A percentile compares a stretch with the other conserved stretches of the same genome.
Conservation (phyloP, 257 asterid genomes). For the Mentha longifolia region DNA sequence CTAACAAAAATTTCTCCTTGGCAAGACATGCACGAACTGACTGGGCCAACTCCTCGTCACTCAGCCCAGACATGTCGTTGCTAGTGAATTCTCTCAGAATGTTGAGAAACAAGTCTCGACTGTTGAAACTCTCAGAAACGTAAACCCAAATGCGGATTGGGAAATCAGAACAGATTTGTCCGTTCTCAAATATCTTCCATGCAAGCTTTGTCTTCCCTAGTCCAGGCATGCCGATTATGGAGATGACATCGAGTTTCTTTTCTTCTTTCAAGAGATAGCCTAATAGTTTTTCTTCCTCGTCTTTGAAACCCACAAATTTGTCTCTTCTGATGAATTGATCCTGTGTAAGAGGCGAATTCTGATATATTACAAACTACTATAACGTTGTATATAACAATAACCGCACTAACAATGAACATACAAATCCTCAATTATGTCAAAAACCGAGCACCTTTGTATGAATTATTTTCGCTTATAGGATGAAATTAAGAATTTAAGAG, state of each 20-base stretch:
- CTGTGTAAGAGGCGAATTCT: neutral
- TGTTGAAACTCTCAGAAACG: conserved; percentile 33
- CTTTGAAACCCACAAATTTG: conserved; percentile 42
- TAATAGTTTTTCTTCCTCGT: conserved; percentile 13
- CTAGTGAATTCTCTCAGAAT: conserved; percentile 32
- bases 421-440: too few relatives aligned
- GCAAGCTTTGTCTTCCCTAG: conserved; percentile 51
- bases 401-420: too few relatives aligned
- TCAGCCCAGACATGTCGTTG: conserved; percentile 32
- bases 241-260: conserved; percentile 38
- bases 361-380: neutral
- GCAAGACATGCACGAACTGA: conserved; percentile 16
- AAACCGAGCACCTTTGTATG: too few relatives aligned
- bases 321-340: conserved; percentile 33
- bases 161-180: conserved; percentile 22
- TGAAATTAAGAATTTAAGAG: too few relatives aligned
- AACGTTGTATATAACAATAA: too few relatives aligned
- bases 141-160: conserved; percentile 40
- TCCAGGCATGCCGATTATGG: conserved; percentile 53
- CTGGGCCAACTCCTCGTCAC: conserved; percentile 16
- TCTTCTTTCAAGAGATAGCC: conserved; percentile 22
- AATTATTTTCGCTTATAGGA: too few relatives aligned
- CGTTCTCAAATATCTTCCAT: conserved; percentile 26
- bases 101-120: conserved; percentile 27
- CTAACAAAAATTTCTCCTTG: conserved; percentile 46